Base-by-base conservation (phyloP, 257 asterid genomes). In the Hygrophila difformis region DNA sequence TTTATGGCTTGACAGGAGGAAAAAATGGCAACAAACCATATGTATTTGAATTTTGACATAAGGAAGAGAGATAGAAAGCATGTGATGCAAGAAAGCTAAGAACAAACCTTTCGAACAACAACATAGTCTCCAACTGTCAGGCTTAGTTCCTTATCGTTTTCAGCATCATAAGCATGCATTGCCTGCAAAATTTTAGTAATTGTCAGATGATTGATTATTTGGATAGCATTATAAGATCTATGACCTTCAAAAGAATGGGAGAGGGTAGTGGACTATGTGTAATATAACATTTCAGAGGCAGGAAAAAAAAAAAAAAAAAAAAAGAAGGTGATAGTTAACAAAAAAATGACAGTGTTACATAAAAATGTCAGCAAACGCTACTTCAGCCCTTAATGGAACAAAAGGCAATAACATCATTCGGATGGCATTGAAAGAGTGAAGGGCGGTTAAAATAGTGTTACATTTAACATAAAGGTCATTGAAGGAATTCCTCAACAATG, bases 111-210 rank as follows among this genome's bases (percentile, higher is more conserved):
- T 41, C 98, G 81, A 55, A 82, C 86, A 23, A 89, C 96, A 49
- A 85, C 81, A 56, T 69, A 82, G 65, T 89, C 93, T 39, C 94
- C 98, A 41, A 77, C 75, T 9, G 69, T 61, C 79, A 85, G 72
- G 73, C 84, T 89, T 35, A 85, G 68, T 69, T 89, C 96, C 76
- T 79, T 82, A 51, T 82, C 96, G 11, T 84, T 61, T 67, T 71
- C 65, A 47, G 84, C 98, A 59, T 73, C 71, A 70, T 82, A 89
- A 60, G 79, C 71, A 77, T 89, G 96, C 33, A 53, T 23, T 39
- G 69, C 96, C 96, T 89, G 74, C 41, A 58, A 56, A 52, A 22
- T 22, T 55, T 26, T 13, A 53, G 23, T 43, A 57, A 52, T n/a
- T n/a, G n/a, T n/a, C n/a, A n/a, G n/a, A n/a, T n/a, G n/a, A n/a